phyloP scores from a whole-genome alignment of 768 basidiomycete species.

The Psilocybe subaeruginosa region DNA sequence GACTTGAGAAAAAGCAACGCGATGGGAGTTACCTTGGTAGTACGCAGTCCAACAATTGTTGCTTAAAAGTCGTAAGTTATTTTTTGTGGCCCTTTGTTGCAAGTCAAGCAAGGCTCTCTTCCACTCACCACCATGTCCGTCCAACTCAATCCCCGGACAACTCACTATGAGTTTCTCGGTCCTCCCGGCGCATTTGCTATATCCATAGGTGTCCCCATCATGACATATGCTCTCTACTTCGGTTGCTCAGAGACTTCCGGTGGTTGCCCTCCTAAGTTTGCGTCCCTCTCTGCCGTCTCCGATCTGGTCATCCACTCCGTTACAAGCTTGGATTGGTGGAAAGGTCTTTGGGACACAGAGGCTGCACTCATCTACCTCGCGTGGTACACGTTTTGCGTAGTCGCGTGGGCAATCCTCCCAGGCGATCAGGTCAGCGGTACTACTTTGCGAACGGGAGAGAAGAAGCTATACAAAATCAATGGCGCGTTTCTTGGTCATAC shows the following conservation, averaged over 20 bases:
- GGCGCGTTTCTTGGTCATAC: conserved; percentile 50
- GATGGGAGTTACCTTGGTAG: not conserved
- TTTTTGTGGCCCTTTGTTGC: not conserved
- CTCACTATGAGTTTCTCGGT: conserved; percentile 80
- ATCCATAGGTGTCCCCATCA: conserved; percentile 68
- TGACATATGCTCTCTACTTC: conserved; percentile 78
- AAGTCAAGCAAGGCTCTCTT: not conserved
- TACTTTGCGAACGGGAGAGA: conserved; percentile 72
- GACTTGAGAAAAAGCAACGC: not conserved
- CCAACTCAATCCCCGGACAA: conserved; percentile 69
- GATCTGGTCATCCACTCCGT: conserved; percentile 51
- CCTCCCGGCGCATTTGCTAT: conserved; percentile 78
- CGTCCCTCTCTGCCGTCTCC: conserved; percentile 36
- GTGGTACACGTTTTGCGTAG: conserved; percentile 91
- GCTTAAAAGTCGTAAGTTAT: conserved; percentile 4
- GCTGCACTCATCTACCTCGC: conserved; percentile 76
- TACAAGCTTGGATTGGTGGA: conserved; percentile 63
- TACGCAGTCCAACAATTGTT: not conserved
- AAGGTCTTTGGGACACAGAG: conserved; percentile 79
- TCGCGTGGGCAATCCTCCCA: conserved; percentile 80
- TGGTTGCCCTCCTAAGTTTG: conserved; percentile 62
- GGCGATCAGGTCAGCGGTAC: conserved; percentile 74
- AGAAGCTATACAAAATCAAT: conserved; percentile 92
- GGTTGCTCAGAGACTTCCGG: conserved; percentile 73
- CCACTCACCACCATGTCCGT: not conserved